phyloP scores from a whole-genome alignment of 2,329 filamentous ascomycete genomes.

The Parastagonospora avenae region DNA sequence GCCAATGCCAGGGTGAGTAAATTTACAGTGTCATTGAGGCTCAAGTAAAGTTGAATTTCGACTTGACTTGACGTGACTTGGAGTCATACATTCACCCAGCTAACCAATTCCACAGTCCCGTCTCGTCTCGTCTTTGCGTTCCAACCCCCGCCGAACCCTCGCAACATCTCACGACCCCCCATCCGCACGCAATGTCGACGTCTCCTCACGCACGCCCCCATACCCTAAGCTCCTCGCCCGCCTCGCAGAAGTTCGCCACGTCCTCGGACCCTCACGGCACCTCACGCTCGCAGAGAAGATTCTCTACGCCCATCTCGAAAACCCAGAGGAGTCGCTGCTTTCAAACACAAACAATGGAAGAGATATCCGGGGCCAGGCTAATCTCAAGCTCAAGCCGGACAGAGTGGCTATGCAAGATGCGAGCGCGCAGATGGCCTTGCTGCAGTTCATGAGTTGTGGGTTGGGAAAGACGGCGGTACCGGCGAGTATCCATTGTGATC shows the following conservation, averaged over 20 bases:
- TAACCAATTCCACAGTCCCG: constrained; percentile 23
- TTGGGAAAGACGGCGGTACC: constrained; percentile 88
- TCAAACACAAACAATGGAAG: constrained; percentile 81
- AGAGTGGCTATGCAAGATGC: constrained; percentile 99
- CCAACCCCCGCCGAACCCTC: constrained; percentile 32
- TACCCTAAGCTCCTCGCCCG: constrained; percentile 82
- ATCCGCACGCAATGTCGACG: constrained; percentile 37
- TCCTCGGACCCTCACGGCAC: constrained; percentile 66
- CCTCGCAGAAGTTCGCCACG: constrained; percentile 73
- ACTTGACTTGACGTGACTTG: not conserved
- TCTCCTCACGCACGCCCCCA: constrained; percentile 69
- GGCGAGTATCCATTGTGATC: constrained; percentile 97
- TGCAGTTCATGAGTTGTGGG: constrained; percentile 98
- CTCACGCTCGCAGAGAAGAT: constrained; percentile 98
- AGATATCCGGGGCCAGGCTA: constrained; percentile 83
- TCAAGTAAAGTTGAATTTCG: not conserved
- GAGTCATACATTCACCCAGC: not conserved
- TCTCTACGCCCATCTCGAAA: constrained; percentile 92
- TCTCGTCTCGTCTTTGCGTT: constrained; percentile 25
- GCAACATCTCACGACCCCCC: constrained; percentile 39
- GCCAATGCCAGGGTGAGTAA: constrained; percentile 40
- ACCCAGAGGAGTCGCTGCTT: constrained; percentile 85
- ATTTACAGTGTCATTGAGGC: constrained; percentile 3
- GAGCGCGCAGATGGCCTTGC: constrained; percentile 94
- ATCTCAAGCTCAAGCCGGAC: constrained; percentile 96